Conservation (phyloP, 2,329 filamentous ascomycete genomes). For the Monilinia fructigena region DNA sequence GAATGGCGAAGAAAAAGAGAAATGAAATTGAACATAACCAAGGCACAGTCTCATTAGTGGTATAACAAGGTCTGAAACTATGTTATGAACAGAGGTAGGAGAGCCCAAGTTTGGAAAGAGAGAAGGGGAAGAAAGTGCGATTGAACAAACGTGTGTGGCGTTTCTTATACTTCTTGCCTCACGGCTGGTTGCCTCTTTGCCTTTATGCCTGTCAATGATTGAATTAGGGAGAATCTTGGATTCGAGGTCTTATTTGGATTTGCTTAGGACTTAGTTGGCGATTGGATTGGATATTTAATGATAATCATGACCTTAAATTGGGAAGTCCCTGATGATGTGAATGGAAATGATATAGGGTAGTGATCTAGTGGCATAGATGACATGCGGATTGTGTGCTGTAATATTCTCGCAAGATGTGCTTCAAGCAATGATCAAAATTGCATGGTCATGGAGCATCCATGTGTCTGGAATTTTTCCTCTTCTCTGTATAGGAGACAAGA, state of each 20-base stretch:
- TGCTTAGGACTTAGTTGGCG: too few species aligned
- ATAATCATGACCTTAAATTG: not conserved
- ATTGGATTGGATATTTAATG: not conserved
- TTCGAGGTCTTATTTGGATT: constrained; percentile 6
- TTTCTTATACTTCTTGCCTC: constrained; percentile 36
- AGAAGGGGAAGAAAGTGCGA: constrained; percentile 26
- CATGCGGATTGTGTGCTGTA: not conserved
- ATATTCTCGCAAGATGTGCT: not conserved
- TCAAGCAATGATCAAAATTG: too few species aligned
- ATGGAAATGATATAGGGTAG: not conserved
- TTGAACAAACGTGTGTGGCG: constrained; percentile 13
- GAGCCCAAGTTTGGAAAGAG: constrained; percentile 20
- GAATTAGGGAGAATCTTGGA: constrained; percentile 2
- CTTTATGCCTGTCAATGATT: not conserved
- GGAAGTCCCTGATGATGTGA: not conserved
- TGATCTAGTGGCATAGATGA: not conserved
- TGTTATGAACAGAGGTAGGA: not conserved
- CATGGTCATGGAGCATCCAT: too few species aligned
- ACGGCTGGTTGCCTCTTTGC: constrained; percentile 31
- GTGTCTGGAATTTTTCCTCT: not conserved
- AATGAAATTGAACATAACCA: not conserved
- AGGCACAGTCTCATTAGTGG: not conserved
- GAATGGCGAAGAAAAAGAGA: not conserved
- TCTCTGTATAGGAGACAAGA: not conserved
- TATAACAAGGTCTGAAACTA: not conserved